Evolutionary conservation across 225 moss, liverwort and hornwort species (phyloP), one percentile per base, ranked within the genome.

Genomic region (Sphagnum tenellum): DNA sequence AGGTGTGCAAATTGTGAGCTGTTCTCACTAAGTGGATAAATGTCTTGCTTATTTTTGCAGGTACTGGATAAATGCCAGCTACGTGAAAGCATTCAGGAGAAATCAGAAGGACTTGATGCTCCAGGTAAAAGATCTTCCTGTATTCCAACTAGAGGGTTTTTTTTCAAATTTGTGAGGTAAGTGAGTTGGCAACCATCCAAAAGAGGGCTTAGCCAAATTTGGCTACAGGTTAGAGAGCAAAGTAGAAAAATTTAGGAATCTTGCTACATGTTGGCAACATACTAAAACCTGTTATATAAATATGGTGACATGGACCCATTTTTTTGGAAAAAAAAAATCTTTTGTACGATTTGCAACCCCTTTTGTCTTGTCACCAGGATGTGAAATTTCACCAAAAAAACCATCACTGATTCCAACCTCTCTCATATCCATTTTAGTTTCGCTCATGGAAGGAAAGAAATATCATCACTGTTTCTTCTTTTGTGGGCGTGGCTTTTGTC

Each of bases 11-110:
- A 29, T 29, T 29, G 29, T 29, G 29, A 29, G 29, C 29, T 29
- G 29, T 29, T 29, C 29, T 29, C 29, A 29, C 29, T 29, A 29
- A 29, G 29, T 29, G 29, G 29, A 29, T 29, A 29, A 29, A 29
- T 29, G 29, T 29, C 1, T 29, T 29, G 29, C 29, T 29, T 29
- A 29, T 29, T 29, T 29, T 29, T 64, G 52, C 79, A 79, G 79
- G 79, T 72, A 8, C 63, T 79, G 9, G 75, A 79, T 7, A 72
- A 72, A 55, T 79, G 79, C 56, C 79, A 79, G 60, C 72, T 79
- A 45, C 75, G 68, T 48, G 66, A 79, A 8, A 68, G 56, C 11
- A 72, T 79, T 58, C 71, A 75, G 5, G 48, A 65, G 4, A 72
- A 70, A 48, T 68, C 67, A 48, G 75, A 73, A 12, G 63, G 50